Conservation (phyloP, 2,329 filamentous ascomycete species). For the Diaporthe amygdali region DNA sequence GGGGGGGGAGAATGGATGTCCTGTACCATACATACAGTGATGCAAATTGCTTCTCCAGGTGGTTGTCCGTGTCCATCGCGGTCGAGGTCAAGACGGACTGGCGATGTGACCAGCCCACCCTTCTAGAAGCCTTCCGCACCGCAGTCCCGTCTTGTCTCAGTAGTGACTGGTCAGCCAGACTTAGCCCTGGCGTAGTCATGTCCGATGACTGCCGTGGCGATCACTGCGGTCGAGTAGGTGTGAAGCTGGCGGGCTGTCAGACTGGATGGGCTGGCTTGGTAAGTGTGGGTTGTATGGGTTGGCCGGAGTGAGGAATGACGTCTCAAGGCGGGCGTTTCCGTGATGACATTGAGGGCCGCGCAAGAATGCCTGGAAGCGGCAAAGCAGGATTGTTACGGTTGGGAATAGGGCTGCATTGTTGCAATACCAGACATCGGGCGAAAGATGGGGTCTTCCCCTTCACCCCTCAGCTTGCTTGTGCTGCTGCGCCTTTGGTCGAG, state of each 20-base stretch:
- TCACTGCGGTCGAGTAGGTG: neutral
- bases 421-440: slow-evolving; percentile 19
- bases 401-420: slow-evolving; percentile 28
- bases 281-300: neutral
- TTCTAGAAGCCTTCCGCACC: slow-evolving; percentile 4
- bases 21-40: neutral
- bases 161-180: slow-evolving; percentile 9
- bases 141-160: neutral
- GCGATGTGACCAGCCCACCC: neutral
- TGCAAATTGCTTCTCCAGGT: neutral
- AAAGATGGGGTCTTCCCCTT: neutral
- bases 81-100: slow-evolving; percentile 1
- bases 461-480: neutral
- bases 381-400: neutral
- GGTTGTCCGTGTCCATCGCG: neutral
- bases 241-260: neutral
- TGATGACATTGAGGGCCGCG: neutral
- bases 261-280: too few relatives aligned
- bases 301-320: neutral
- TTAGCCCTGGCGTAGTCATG: neutral
- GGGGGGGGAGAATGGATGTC: too few relatives aligned
- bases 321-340: neutral
- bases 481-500: neutral
- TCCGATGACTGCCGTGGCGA: slow-evolving; percentile 9
- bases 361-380: slow-evolving; percentile 10